Percentiles rank a stretch among this genome's conserved stretches.
Evolutionary conservation across 179 eudicot species (phyloP).

Genomic region (Beta corolliflora): DNA sequence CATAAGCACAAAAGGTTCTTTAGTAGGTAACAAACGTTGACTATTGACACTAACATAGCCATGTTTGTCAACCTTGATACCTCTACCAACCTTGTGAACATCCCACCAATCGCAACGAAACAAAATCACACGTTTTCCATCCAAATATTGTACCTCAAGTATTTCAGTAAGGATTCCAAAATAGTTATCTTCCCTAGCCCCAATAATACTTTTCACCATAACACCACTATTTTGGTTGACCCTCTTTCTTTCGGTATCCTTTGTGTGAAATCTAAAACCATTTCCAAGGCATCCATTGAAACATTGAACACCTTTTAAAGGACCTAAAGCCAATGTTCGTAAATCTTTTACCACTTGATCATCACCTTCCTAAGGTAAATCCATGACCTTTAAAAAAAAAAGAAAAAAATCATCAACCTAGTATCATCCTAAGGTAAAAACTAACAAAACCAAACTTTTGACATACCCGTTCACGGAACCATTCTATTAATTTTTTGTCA

Average conservation of each 20-base stretch:
- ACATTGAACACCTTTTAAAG: background rate
- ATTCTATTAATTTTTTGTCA: background rate
- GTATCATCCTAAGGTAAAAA: too few relatives aligned
- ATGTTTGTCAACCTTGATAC: background rate
- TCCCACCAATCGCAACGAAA: constrained; percentile 33
- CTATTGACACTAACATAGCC: background rate
- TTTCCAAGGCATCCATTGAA: constrained; percentile 11
- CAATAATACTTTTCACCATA: constrained; percentile 5
- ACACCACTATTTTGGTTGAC: constrained; percentile 27
- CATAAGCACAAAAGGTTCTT: constrained; percentile 25
- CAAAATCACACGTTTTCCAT: constrained; percentile 9
- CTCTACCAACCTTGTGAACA: constrained; percentile 6
- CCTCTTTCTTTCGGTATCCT: background rate
- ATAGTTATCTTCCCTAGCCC: background rate
- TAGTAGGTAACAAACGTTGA: background rate
- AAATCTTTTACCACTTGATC: constrained; percentile 4
- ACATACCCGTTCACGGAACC: constrained; percentile 8
- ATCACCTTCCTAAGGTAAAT: background rate
- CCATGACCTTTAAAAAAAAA: background rate
- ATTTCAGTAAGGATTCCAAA: constrained; percentile 21
- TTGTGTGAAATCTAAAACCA: constrained; percentile 23
- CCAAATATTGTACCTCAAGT: background rate
- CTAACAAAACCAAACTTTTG: background rate
- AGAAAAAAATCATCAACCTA: background rate
- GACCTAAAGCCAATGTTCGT: background rate